phyloP scores from a whole-genome alignment of 2,329 filamentous ascomycete genomes.

The Penicillium olsonii region DNA sequence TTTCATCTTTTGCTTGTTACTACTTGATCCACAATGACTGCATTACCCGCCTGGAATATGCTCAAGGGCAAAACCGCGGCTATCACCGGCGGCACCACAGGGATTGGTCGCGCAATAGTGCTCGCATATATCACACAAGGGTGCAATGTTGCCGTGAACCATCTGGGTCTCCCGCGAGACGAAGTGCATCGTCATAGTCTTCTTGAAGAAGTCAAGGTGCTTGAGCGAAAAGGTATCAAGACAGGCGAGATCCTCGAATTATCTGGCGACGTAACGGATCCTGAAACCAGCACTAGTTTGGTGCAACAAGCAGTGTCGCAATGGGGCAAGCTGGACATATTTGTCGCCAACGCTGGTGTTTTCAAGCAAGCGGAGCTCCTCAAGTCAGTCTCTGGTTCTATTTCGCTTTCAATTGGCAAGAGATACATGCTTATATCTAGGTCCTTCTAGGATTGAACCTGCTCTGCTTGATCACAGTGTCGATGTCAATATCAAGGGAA shows the following conservation, averaged over 20 bases:
- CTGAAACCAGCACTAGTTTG: constrained; percentile 66
- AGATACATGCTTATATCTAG: no score
- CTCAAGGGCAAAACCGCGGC: constrained; percentile 22
- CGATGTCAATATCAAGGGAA: constrained; percentile 25
- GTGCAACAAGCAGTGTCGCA: constrained; percentile 50
- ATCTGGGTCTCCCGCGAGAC: constrained; percentile 27
- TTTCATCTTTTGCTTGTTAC: no score
- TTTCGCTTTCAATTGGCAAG: no score
- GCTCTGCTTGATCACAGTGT: constrained; percentile 56
- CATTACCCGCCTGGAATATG: constrained; percentile 24
- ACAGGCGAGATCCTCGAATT: constrained; percentile 55
- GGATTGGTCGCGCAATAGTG: constrained; percentile 21
- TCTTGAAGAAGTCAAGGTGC: constrained; percentile 23
- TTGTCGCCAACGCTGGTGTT: constrained; percentile 36
- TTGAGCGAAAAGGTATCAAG: constrained; percentile 8
- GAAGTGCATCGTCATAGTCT: constrained; percentile 20
- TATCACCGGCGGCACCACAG: constrained; percentile 21
- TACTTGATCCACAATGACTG: constrained; percentile 15
- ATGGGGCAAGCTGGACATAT: constrained; percentile 34
- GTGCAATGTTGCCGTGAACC: constrained; percentile 33
- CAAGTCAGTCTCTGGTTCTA: no score
- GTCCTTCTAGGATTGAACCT: constrained; percentile 63
- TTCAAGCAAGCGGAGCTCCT: constrained; percentile 83
- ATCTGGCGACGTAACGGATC: constrained; percentile 71
- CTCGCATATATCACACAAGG: constrained; percentile 27